Percentiles rank a stretch among this genome's conserved stretches.
Conservation (phyloP, 202 grass and related monocot genomes). For the Tripidium arundinaceum region DNA sequence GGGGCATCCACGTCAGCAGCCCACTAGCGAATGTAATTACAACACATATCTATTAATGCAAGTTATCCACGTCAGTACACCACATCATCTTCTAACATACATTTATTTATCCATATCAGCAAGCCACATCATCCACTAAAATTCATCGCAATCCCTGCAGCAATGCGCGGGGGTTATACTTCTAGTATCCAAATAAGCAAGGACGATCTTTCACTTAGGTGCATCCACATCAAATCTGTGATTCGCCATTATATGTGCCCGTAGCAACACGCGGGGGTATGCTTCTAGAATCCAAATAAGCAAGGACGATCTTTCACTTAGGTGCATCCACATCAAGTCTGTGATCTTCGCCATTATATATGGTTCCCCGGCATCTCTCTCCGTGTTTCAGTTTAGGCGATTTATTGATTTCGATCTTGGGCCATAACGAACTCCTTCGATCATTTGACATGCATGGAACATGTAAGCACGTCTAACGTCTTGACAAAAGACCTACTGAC, state of each 20-base stretch:
- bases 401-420: background rate
- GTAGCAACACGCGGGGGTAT: too few species aligned
- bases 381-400: background rate
- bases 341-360: background rate
- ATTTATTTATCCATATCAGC: too few species aligned
- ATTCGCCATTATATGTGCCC: background rate
- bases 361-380: background rate
- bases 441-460: background rate
- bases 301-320: background rate
- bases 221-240: background rate
- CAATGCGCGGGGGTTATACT: too few species aligned
- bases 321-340: background rate
- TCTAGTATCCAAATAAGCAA: background rate
- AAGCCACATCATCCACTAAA: too few species aligned
- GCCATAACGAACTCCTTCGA: background rate
- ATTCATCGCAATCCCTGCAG: too few species aligned
- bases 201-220: background rate
- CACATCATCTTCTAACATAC: too few species aligned
- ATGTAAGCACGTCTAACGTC: conserved; percentile 22
- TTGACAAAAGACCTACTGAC: background rate
- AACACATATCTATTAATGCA: too few species aligned
- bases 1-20: too few species aligned
- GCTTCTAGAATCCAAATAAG: too few species aligned
- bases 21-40: too few species aligned
- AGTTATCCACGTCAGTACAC: too few species aligned